Evolutionary conservation across 805 yeast species (phyloP).

Genomic region (Nakazawaea pomicola): DNA sequence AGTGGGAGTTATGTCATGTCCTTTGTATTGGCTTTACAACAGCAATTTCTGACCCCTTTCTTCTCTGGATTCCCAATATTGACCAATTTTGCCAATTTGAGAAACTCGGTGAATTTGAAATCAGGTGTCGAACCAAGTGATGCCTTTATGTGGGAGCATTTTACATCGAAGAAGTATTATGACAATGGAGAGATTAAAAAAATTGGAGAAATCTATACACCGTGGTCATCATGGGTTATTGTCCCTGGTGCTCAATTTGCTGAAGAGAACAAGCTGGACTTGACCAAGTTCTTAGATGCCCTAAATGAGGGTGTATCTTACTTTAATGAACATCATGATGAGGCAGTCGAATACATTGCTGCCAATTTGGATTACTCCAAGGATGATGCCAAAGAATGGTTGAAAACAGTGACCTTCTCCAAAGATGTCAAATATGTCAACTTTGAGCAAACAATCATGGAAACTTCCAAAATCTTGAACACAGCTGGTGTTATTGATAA

Average conservation of each 20-base stretch:
- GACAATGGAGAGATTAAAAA: slow-evolving; percentile 74
- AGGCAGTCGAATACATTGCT: slow-evolving; percentile 61
- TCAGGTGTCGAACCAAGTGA: slow-evolving; percentile 48
- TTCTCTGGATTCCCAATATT: slow-evolving; percentile 50
- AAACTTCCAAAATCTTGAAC: slow-evolving; percentile 52
- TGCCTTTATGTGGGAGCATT: slow-evolving; percentile 95
- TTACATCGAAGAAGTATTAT: slow-evolving; percentile 82
- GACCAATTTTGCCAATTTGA: slow-evolving; percentile 65
- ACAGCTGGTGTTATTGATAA: slow-evolving; percentile 55
- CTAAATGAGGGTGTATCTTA: slow-evolving; percentile 65
- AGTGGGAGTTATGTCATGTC: slow-evolving; percentile 92
- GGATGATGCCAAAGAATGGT: slow-evolving; percentile 80
- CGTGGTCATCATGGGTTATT: slow-evolving; percentile 96
- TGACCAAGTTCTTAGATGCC: slow-evolving; percentile 41
- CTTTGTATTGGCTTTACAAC: slow-evolving; percentile 67
- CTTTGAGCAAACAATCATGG: slow-evolving; percentile 43
- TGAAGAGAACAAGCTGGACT: slow-evolving; percentile 21
- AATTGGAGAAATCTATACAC: slow-evolving; percentile 87
- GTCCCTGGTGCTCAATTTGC: slow-evolving; percentile 40
- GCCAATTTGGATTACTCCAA: slow-evolving; percentile 67
- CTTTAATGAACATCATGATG: slow-evolving; percentile 55
- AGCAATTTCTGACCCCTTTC: slow-evolving; percentile 48
- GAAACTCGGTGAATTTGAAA: slow-evolving; percentile 70
- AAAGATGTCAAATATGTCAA: slow-evolving; percentile 42
- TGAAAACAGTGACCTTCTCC: slow-evolving; percentile 66